Evolutionary conservation across 805 yeast genomes (phyloP).

Genomic region (Lachancea kluyveri): DNA sequence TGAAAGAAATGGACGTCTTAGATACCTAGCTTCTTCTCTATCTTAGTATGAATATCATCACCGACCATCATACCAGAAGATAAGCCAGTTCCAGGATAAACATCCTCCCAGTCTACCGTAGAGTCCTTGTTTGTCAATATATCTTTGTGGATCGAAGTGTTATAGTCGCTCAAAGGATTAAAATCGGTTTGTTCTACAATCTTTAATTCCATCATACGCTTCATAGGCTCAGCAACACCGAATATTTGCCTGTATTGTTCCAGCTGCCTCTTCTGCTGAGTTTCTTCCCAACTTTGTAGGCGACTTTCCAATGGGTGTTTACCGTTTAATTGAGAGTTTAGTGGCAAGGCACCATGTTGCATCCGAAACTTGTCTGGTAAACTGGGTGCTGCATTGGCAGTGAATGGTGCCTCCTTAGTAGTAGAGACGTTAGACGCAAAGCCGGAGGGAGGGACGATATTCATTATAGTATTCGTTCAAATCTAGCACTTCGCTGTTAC

Average conservation of each 20-base stretch:
- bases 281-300: constrained; percentile 71
- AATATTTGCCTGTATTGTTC: constrained; percentile 76
- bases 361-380: constrained; percentile 64
- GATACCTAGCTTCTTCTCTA: constrained; percentile 59
- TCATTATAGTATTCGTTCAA: constrained; percentile 16
- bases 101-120: constrained; percentile 88
- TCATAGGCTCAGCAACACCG: constrained; percentile 93
- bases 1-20: no score
- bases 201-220: constrained; percentile 81
- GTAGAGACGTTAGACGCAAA: constrained; percentile 44
- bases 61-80: constrained; percentile 35
- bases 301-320: constrained; percentile 85
- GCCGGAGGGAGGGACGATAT: constrained; percentile 50
- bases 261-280: constrained; percentile 61
- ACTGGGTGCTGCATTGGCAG: constrained; percentile 63
- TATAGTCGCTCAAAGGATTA: constrained; percentile 48
- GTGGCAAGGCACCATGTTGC: constrained; percentile 51
- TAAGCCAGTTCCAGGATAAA: constrained; percentile 47
- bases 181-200: constrained; percentile 66
- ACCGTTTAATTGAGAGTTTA: constrained; percentile 56
- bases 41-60: constrained; percentile 62
- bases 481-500: no score
- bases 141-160: constrained; percentile 55
- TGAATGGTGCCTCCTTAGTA: constrained; percentile 40
- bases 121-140: constrained; percentile 74